Evolutionary conservation across 75 land plant genomes (phyloP), one percentile per base, ranked within the genome.

Genomic region (Selaginella tamariscina): DNA sequence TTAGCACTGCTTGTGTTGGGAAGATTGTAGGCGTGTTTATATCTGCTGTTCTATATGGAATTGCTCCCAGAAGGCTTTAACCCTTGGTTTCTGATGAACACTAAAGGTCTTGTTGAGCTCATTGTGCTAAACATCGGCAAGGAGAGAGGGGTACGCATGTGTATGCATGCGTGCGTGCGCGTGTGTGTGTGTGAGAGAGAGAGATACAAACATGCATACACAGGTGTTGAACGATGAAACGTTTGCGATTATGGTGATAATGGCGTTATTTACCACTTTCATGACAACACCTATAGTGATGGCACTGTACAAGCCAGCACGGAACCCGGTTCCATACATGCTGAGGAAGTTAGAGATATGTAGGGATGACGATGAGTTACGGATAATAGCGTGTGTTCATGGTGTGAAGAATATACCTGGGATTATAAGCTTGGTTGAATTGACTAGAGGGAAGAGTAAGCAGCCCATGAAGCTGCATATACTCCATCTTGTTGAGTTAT

Each of bases 211-310:
- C n/a, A n/a, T n/a, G 13, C 1, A 29, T 27, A 21, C n/a, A 44
- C 78, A 76, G 71, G 78, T 81, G 26, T 65, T 84, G 31, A 83
- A 82, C 56, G 85, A 84, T 31, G 71, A 84, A 60, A 72, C 79
- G 1, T 84, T 84, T 55, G 85, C 86, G 0, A 79, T 84, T 18
- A 33, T 84, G 56, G 86, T 84, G 20, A 70, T 82, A 1, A 84
- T 84, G n/a, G n/a, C n/a, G n/a, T n/a, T n/a, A n/a, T n/a, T n/a
- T n/a, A n/a, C n/a, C n/a, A n/a, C n/a, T n/a, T 84, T 89, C 81
- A 84, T 89, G 65, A 86, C 95, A 13, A 89, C 95, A n/a, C 95
- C 95, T 0, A 24, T 82, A 11, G 87, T 89, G 22, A 82, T 72
- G 69, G 77, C 77, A 1, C 0, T 87, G 0, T 89, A 89, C 75